Base-by-base conservation (phyloP, 2,329 filamentous ascomycete species). In the Triangularia verruculosa region DNA sequence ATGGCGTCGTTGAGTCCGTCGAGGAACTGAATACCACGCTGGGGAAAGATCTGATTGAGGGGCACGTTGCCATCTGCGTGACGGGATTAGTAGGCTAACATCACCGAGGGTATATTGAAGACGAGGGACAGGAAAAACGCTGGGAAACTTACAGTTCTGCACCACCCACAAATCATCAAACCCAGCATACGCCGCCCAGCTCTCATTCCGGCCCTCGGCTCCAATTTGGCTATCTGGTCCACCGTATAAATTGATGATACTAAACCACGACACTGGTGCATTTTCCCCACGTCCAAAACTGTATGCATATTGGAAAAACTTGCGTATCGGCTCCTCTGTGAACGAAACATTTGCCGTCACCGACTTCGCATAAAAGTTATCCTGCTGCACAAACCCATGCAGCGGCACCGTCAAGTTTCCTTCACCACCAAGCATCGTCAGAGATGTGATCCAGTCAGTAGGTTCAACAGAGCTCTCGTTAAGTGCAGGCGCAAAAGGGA, bases 321-420 rank as follows among this genome's bases (percentile, higher is more conserved):
- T 64, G n/a, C 43, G 54, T 20, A 74, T 9, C 2, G 67, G 64
- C n/a, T 68, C 62, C 2, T 57, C 28, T 4, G 66, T 67, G 12
- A 74, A 61, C 1, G 72, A 71, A 28, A 69, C 67, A 1, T 73
- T 69, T 4, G 74, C 65, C 4, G 70, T 70, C 24, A 75, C 69
- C 57, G 73, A 74, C 67, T 78, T 78, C 57, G 76, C 73, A 59
- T 74, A 77, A 66, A 78, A 77, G 28, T 70, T 72, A 51, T 67
- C 64, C 20, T 65, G 71, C 28, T 66, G 67, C 3, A 47, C 20
- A 57, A 70, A 64, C 4, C 64, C 47, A 6, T 20, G 32, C 17
- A 64, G 28, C 8, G 62, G 24, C 15, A 67, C 61, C 0, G 54
- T 43, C 9, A 74, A 66, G 2, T 70, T 68, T 13, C 54, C 59